These are phyloP conservation scores for Combretum micranthum DNA, from an alignment of 345 rosid genomes.

Conservation along the genomic window DNA sequence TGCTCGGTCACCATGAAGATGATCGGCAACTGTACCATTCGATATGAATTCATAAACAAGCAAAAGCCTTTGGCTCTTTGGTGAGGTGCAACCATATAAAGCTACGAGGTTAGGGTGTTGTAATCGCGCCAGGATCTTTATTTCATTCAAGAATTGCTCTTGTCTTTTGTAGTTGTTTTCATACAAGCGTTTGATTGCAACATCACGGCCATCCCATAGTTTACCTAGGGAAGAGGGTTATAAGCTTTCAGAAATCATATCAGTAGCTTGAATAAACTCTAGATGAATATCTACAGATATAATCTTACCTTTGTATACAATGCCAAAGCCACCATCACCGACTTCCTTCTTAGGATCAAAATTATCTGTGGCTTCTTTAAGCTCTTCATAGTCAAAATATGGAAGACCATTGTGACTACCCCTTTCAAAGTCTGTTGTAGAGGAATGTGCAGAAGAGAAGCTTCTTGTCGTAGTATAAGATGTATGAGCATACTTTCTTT, in stretches of 20 bases:
- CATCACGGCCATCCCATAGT: conserved; percentile 68
- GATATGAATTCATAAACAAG: conserved; percentile 76
- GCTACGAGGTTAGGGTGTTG: conserved; percentile 69
- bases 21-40: conserved; percentile 91
- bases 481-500: conserved; percentile 22
- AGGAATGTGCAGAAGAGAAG: conserved; percentile 30
- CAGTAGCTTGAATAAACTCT: background rate
- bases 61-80: conserved; percentile 62
- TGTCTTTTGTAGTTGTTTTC: conserved; percentile 74
- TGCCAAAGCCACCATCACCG: conserved; percentile 94
- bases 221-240: conserved; percentile 28
- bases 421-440: conserved; percentile 40
- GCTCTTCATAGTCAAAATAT: conserved; percentile 57
- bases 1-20: conserved; percentile 58
- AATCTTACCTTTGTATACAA: conserved; percentile 66
- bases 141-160: conserved; percentile 82
- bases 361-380: conserved; percentile 57
- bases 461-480: conserved; percentile 25
- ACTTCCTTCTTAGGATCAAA: conserved; percentile 67
- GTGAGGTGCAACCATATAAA: conserved; percentile 84
- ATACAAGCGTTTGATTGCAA: conserved; percentile 80
- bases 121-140: conserved; percentile 54
- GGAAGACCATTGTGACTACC: conserved; percentile 35
- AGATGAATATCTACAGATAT: background rate
- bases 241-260: background rate